Evolutionary conservation across 176 grass and related monocot species (phyloP).

Genomic region (Luzula sylvatica): DNA sequence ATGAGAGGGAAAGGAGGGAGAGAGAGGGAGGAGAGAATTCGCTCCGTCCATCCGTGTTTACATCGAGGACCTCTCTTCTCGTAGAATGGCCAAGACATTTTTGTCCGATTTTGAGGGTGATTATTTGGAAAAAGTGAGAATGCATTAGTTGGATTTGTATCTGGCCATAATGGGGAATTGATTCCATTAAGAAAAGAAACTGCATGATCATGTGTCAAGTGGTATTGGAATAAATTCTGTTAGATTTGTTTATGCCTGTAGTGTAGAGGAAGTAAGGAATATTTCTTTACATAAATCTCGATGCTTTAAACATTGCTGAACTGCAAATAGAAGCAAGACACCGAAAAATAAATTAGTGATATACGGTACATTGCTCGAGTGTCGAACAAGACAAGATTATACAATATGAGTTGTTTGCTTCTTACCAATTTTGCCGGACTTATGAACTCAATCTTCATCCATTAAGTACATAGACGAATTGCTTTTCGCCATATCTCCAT

Average conservation of each 20-base stretch:
- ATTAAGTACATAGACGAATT: no score
- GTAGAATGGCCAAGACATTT: conserved; percentile 40
- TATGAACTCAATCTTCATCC: no score
- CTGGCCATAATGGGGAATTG: conserved; percentile 9
- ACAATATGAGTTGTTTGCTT: no score
- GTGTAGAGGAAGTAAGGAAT: conserved; percentile 14
- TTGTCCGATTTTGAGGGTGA: not conserved
- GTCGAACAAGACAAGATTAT: no score
- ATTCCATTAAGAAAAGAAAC: conserved; percentile 8
- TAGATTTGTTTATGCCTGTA: conserved; percentile 18
- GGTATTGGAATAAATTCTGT: conserved; percentile 20
- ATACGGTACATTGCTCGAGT: no score
- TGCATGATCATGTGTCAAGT: not conserved
- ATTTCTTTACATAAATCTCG: no score
- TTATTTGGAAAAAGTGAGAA: not conserved
- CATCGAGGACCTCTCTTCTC: conserved; percentile 30
- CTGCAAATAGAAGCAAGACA: no score
- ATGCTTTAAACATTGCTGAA: no score
- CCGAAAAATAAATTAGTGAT: no score
- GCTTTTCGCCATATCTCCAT: no score
- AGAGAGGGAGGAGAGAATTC: conserved; percentile 37
- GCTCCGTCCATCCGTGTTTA: conserved; percentile 49
- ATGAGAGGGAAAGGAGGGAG: conserved; percentile 58
- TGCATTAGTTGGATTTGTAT: not conserved
- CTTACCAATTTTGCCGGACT: no score